Evolutionary conservation across 805 yeast species (phyloP).

Genomic region (Scheffersomyces ergatensis): DNA sequence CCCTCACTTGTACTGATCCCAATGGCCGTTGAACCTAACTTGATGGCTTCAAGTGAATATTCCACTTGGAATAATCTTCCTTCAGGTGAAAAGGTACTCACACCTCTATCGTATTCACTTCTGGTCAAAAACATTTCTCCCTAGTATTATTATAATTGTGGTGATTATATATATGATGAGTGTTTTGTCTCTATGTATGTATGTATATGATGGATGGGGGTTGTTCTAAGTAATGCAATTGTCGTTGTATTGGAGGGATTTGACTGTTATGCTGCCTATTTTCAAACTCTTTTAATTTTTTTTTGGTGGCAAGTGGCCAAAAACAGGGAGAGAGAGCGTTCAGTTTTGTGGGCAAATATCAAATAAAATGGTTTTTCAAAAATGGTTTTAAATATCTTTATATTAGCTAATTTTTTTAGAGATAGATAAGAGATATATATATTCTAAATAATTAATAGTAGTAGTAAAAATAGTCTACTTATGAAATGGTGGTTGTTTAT

Average conservation of each 20-base stretch:
- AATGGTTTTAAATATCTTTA: too few relatives aligned
- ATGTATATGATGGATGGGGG: too few relatives aligned
- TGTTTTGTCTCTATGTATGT: too few relatives aligned
- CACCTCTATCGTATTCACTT: constrained; percentile 99
- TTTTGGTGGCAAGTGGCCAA: constrained; percentile 1
- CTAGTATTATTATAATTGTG: not conserved
- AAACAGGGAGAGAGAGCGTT: not conserved
- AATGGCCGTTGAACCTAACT: constrained; percentile 95
- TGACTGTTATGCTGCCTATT: not conserved
- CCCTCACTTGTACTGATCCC: constrained; percentile 96
- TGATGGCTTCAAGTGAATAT: constrained; percentile 95
- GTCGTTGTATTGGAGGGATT: not conserved
- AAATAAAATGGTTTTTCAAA: too few relatives aligned
- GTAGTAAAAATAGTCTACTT: too few relatives aligned
- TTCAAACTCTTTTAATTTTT: not conserved
- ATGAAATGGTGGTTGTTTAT: too few relatives aligned
- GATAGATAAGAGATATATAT: too few relatives aligned
- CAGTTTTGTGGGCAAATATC: too few relatives aligned
- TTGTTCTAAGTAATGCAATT: too few relatives aligned
- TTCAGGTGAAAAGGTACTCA: constrained; percentile 97
- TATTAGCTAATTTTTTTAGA: too few relatives aligned
- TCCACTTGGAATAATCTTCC: constrained; percentile 98
- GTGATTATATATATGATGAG: too few relatives aligned
- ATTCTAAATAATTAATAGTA: too few relatives aligned
- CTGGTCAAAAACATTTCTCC: constrained; percentile 88